Evolutionary conservation across 441 rosid genomes (phyloP), one percentile per base, ranked within the genome.

Genomic region (Arabidopsis hybrid): DNA sequence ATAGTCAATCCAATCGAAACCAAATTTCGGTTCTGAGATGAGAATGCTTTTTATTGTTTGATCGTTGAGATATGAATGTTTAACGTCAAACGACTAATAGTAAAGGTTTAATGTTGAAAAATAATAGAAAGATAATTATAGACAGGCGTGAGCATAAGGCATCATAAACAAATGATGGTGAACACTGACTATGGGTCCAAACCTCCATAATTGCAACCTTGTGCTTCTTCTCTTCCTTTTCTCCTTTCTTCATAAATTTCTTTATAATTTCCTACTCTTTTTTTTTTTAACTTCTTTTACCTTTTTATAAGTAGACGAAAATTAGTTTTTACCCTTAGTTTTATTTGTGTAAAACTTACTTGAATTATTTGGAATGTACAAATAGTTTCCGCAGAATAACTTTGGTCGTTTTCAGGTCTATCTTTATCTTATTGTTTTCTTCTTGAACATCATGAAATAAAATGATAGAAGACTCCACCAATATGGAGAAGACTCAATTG

Each of bases 151-250:
- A 73, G 76, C 57, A 65, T 47, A 74, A 74, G 72, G 81, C 90
- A 89, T 87, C 82, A 85, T 85, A 82, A 81, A 84, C 71, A 77
- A 86, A 89, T 87, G 83, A 86, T 85, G 90, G 73, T 79, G 81
- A 78, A 68, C 59, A 40, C 71, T 43, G 77, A 49, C 73, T 60
- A 53, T 50, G 61, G 83, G 85, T 55, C 86, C 89, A 75, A 80
- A 35, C 51, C 65, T 65, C 50, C 65, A 78, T 72, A 14, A 78
- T 78, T 72, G 63, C 69, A 67, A 51, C 73, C 72, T 78, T 72
- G 69, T 72, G 68, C 73, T 53, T 51, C 50, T 72, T 50, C 42
- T 63, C 46, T 31, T 45, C 10, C 12, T 55, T 55, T 56, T 45
- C 47, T 57, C 51, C 34, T 47, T 65, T 64, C 49, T 65, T 50